Conservation (phyloP, 2,329 filamentous ascomycete species). For the Colletotrichum musae region DNA sequence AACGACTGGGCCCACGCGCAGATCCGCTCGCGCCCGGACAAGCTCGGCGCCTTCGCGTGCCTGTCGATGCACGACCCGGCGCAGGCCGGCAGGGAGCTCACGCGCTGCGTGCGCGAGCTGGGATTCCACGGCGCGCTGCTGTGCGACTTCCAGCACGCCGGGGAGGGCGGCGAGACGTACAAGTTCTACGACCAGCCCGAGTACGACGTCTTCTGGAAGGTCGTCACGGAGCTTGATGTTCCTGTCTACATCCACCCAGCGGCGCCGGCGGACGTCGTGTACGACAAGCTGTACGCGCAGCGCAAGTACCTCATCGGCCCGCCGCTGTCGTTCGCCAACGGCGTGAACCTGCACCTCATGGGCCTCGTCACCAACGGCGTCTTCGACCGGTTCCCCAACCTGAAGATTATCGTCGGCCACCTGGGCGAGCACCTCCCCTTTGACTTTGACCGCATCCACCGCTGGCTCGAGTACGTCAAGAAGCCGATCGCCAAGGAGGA, state of each 20-base stretch:
- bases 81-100: conserved; percentile 65
- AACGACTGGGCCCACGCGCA: conserved; percentile 58
- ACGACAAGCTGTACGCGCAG: conserved; percentile 71
- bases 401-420: conserved; percentile 63
- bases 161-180: conserved; percentile 70
- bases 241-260: conserved; percentile 76
- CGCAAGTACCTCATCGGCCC: conserved; percentile 73
- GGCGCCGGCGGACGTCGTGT: conserved; percentile 68
- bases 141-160: conserved; percentile 73
- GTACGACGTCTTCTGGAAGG: conserved; percentile 75
- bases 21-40: conserved; percentile 55
- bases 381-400: conserved; percentile 63
- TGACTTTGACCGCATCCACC: conserved; percentile 65
- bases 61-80: conserved; percentile 68
- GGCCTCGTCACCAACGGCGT: conserved; percentile 65
- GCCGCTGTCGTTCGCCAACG: conserved; percentile 71
- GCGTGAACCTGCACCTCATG: conserved; percentile 70
- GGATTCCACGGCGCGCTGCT: conserved; percentile 76
- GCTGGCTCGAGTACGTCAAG: conserved; percentile 71
- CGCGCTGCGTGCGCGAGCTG: conserved; percentile 67
- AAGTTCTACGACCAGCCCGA: conserved; percentile 75
- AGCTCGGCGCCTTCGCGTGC: conserved; percentile 63
- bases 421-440: conserved; percentile 65
- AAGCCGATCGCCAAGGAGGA: conserved; percentile 60
- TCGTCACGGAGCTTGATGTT: conserved; percentile 71